Base-by-base conservation (phyloP, 1,284 basidiomycete genomes). In the Thelephora terrestris region DNA sequence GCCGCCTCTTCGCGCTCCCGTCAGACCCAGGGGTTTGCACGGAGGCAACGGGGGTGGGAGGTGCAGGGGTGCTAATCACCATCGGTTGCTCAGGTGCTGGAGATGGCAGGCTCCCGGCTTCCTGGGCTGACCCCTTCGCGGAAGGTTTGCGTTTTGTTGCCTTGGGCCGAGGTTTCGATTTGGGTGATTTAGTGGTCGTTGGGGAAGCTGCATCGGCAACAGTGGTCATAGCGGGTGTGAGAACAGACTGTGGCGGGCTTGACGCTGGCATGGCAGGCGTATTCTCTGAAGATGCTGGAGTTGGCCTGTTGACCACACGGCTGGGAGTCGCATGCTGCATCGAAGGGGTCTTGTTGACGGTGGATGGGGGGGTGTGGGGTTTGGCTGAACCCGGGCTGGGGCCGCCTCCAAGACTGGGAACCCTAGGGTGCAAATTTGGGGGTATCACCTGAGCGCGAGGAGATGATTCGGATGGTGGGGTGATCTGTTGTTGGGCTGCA, bases 161-260 rank as follows among this genome's bases (percentile, higher is more conserved):
- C 54, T 76, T 79, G n/a, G 72, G 47, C 52, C 71, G 70, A 7
- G 66, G 51, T 46, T 70, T 64, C 9, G 61, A 47, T 51, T 60
- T 66, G 3, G 66, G 64, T 6, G 67, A 66, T 52, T 67, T 66
- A 5, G 67, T 65, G 7, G 67, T 66, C 51, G 64, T 63, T 38
- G 66, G 65, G 34, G 71, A 75, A 12, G 73, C 67, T 6, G 74
- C 78, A 7, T 69, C 58, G 5, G 78, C 80, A 1, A 70, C 60
- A 2, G 75, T 67, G 52, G 66, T 75, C 5, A 75, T 66, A 38
- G 67, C 71, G 12, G 81, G 78, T 1, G 82, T 80, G 1, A 76
- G 66, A 0, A 67, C 70, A 36, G 70, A 65, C 6, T 68, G 62
- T 5, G 72, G 58, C 12, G 57, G 60, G 6, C 60, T 61, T 20